Base-by-base conservation (phyloP, 2,329 filamentous ascomycete species). In the Diaporthe sp. region DNA sequence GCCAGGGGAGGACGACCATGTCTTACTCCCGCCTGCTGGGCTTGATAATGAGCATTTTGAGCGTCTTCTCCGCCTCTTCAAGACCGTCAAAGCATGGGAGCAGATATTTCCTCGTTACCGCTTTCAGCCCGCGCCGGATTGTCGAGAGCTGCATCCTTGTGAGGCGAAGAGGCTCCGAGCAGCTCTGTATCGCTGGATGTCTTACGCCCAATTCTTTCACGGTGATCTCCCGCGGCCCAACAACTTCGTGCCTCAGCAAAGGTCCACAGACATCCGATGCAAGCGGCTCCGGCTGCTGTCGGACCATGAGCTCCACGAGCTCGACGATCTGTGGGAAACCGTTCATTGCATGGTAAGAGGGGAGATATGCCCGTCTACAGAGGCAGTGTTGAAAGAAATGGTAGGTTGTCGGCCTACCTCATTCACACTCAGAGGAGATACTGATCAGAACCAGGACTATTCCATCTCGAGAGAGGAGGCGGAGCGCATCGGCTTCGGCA, bases 161-260 rank as follows among this genome's bases (percentile, higher is more conserved):
- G 89, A 91, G 78, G 83, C 83, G 39, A 77, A 81, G n/a, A 85
- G 88, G 65, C 84, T 90, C 70, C 86, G 89, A 7, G 84, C 85
- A 76, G 89, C 87, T 0, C 80, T 91, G 42, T 89, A 89, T 70
- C 82, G 84, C 44, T 91, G 89, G 89, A 90, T 89, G 88, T 83
- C 89, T 5, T 91, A 88, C 77, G 84, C 87, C 9, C 85, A 85
- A 47, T 87, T 88, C 76, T 90, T 90, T 75, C 88, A 91, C 63
- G 85, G 86, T 15, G 85, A 85, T 44, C 81, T 82, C 49, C 84
- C 82, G 13, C 81, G 83, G 37, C 79, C 76, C 4, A 79, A 74
- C 44, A 55, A 71, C 44, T 78, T 76, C 47, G 63, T 77, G 8
- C 78, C 79, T 20, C 65, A 75, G 13, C 31, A 61, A 8, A 44